Conservation (phyloP, 2,329 filamentous ascomycete genomes). For the Trichoderma koningii region DNA sequence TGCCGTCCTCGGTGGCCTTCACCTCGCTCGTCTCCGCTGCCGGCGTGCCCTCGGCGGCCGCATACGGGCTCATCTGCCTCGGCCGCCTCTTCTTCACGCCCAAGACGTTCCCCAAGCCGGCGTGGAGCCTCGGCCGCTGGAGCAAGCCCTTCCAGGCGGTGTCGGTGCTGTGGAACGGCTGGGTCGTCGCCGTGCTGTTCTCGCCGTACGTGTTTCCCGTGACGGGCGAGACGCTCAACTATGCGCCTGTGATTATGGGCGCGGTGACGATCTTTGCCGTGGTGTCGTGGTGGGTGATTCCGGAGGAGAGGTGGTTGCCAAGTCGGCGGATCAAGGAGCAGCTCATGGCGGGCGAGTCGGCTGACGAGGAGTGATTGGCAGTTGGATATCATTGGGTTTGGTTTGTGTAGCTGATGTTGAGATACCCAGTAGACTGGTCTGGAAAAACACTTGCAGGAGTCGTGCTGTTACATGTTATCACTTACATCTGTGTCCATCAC, state of each 20-base stretch:
- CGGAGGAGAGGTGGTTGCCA: conserved; percentile 23
- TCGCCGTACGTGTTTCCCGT: conserved; percentile 51
- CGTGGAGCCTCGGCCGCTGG: conserved; percentile 48
- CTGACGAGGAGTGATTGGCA: conserved; percentile 7
- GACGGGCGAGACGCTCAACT: conserved; percentile 47
- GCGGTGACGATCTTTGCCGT: conserved; percentile 47
- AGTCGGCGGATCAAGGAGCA: conserved; percentile 26
- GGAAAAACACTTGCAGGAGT: no score
- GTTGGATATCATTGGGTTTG: not conserved
- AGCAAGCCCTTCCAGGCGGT: conserved; percentile 53
- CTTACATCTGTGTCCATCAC: no score
- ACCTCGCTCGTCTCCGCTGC: conserved; percentile 56
- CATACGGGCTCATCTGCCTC: conserved; percentile 54
- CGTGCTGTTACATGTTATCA: no score
- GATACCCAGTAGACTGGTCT: not conserved
- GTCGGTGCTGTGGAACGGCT: conserved; percentile 51
- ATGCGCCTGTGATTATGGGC: conserved; percentile 55
- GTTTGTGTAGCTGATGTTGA: not conserved
- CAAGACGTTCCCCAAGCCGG: conserved; percentile 49
- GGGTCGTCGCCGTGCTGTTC: conserved; percentile 52
- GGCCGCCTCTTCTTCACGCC: conserved; percentile 51
- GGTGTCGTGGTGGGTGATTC: conserved; percentile 25
- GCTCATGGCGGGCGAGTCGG: conserved; percentile 22
- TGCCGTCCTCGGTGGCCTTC: conserved; percentile 57
- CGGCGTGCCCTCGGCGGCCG: conserved; percentile 54